Evolutionary conservation across 2,329 filamentous ascomycete genomes (phyloP).

Genomic region (Fusarium protoensiforme): DNA sequence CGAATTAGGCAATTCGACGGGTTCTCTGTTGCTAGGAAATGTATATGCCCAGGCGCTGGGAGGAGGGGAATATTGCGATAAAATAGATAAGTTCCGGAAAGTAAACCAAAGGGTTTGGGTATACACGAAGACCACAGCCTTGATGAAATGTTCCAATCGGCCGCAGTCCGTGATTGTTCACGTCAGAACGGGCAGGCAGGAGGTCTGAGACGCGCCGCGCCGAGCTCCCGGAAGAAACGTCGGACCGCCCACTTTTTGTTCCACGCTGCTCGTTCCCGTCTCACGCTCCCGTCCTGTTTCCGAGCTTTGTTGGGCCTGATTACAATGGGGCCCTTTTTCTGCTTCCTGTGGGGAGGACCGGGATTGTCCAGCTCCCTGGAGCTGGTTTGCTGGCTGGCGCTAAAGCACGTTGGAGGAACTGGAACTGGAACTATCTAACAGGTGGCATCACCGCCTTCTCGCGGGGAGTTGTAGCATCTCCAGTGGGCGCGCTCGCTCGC

Average conservation of each 20-base stretch:
- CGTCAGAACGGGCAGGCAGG: neutral
- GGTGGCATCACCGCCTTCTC: constrained; percentile 20
- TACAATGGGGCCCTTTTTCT: neutral
- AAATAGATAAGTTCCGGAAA: neutral
- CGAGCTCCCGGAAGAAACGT: constrained; percentile 17
- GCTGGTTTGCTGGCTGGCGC: constrained; percentile 18
- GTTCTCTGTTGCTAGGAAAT: neutral
- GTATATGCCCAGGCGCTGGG: neutral
- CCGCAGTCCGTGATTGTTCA: constrained; percentile 22
- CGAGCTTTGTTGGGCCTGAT: neutral
- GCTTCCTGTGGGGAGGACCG: constrained; percentile 13
- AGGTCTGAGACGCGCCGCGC: neutral
- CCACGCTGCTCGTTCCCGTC: neutral
- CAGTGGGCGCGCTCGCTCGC: neutral
- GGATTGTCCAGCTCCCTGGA: constrained; percentile 25
- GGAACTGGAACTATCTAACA: constrained; percentile 17
- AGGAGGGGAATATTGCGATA: neutral
- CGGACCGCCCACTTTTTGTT: constrained; percentile 1
- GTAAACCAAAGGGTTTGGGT: neutral
- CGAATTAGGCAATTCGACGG: neutral
- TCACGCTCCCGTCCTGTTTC: neutral
- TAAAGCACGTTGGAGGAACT: constrained; percentile 10
- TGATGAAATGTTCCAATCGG: constrained; percentile 9
- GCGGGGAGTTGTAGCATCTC: constrained; percentile 3
- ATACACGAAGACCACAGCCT: constrained; percentile 6